phyloP scores from a whole-genome alignment of 1,284 basidiomycete species.

The Kalmanozyma brasiliensis region DNA sequence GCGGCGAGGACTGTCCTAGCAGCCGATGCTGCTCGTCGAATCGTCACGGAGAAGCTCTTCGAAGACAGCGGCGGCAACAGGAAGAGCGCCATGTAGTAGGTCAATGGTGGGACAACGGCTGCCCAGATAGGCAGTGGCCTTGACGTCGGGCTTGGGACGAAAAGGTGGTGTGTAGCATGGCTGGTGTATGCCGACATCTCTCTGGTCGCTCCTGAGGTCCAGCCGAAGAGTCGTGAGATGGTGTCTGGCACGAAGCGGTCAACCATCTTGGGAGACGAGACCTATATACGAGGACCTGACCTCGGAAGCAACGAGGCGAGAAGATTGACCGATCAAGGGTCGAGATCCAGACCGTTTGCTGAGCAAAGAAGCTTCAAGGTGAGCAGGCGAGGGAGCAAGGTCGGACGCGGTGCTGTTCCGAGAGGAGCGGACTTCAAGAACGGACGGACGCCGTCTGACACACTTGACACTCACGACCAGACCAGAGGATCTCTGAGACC shows the following conservation, averaged over 20 bases:
- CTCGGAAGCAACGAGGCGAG: neutral
- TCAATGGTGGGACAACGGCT: conserved; percentile 39
- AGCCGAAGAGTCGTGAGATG: conserved; percentile 8
- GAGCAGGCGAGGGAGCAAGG: neutral
- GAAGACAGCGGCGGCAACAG: conserved; percentile 38
- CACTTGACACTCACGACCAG: neutral
- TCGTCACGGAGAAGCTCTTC: conserved; percentile 14
- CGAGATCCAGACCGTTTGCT: conserved; percentile 8
- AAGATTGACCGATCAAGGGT: conserved; percentile 10
- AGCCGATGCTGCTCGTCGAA: conserved; percentile 9
- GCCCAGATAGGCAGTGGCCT: conserved; percentile 41
- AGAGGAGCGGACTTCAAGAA: no score
- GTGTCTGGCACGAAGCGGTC: conserved; percentile 8
- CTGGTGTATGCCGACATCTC: conserved; percentile 22
- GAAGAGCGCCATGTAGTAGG: conserved; percentile 47
- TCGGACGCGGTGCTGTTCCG: no score
- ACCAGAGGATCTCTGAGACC: neutral
- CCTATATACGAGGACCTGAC: conserved; percentile 6
- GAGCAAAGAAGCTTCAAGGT: conserved; percentile 1
- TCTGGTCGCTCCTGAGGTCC: conserved; percentile 4
- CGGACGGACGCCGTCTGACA: no score
- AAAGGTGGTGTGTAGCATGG: conserved; percentile 36
- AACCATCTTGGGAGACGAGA: neutral
- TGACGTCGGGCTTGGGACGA: conserved; percentile 19
- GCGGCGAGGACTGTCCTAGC: conserved; percentile 16